A percentile compares a stretch with the other conserved stretches of the same genome.
phyloP scores from a whole-genome alignment of 768 basidiomycete species.

The Gelatoporia subvermispora region DNA sequence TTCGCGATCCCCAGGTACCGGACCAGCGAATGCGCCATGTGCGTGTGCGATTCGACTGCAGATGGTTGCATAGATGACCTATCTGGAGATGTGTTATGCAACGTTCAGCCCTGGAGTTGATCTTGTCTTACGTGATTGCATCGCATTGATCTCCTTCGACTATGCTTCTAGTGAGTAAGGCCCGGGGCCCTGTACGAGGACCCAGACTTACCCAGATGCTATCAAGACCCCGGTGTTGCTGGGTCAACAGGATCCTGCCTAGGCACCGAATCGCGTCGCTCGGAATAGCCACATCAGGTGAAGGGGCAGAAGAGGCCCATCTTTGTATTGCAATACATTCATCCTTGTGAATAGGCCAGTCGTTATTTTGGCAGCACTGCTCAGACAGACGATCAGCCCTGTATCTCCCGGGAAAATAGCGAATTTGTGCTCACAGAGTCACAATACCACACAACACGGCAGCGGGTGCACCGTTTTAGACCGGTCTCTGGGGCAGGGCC shows the following conservation, averaged over 20 bases:
- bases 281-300: slow-evolving; percentile 46
- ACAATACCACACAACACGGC: slow-evolving; percentile 73
- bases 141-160: slow-evolving; percentile 57
- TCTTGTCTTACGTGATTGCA: slow-evolving; percentile 75
- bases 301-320: slow-evolving; percentile 51
- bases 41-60: slow-evolving; percentile 53
- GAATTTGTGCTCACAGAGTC: slow-evolving; percentile 44
- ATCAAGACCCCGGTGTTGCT: slow-evolving; percentile 46
- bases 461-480: slow-evolving; percentile 71
- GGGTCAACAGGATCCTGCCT: slow-evolving; percentile 67
- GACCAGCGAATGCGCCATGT: slow-evolving; percentile 70
- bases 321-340: slow-evolving; percentile 71
- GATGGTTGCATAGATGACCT: slow-evolving; percentile 45
- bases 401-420: slow-evolving; percentile 1
- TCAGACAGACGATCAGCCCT: not conserved
- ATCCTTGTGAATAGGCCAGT: slow-evolving; percentile 70
- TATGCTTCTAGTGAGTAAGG: slow-evolving; percentile 19
- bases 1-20: slow-evolving; percentile 61
- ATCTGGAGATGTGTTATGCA: slow-evolving; percentile 36
- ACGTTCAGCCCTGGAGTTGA: not conserved
- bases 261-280: slow-evolving; percentile 78
- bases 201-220: slow-evolving; percentile 51
- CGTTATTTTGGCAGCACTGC: slow-evolving; percentile 67
- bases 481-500: slow-evolving; percentile 29
- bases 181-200: not conserved